phyloP scores from a whole-genome alignment of 2,329 filamentous ascomycete genomes.

The Penicillium olsonii region DNA sequence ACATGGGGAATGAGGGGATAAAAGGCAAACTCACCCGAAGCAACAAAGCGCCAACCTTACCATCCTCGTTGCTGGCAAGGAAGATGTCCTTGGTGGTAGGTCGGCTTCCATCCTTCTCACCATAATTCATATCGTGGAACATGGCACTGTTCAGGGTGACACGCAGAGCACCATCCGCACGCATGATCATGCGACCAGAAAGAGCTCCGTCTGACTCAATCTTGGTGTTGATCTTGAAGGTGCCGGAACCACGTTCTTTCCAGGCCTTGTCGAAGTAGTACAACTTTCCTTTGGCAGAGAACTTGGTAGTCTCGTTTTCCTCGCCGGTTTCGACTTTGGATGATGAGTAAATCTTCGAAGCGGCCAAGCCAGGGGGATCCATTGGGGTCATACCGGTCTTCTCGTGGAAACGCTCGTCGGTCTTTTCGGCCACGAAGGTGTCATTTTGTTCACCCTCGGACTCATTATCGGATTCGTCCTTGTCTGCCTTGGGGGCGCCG shows the following conservation, averaged over 20 bases:
- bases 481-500: slow-evolving; percentile 65
- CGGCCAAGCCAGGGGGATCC: background rate
- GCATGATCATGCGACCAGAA: slow-evolving; percentile 77
- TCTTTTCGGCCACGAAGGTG: slow-evolving; percentile 49
- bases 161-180: slow-evolving; percentile 83
- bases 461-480: slow-evolving; percentile 49
- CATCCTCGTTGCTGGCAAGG: slow-evolving; percentile 61
- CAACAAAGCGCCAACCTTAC: slow-evolving; percentile 54
- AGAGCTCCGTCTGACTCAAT: slow-evolving; percentile 59
- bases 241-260: slow-evolving; percentile 86
- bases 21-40: slow-evolving; percentile 59
- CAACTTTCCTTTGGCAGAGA: slow-evolving; percentile 78
- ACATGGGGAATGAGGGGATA: background rate
- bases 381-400: slow-evolving; percentile 65
- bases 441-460: slow-evolving; percentile 51
- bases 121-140: slow-evolving; percentile 75
- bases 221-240: slow-evolving; percentile 76
- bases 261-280: slow-evolving; percentile 78
- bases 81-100: slow-evolving; percentile 65
- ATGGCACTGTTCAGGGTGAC: slow-evolving; percentile 85
- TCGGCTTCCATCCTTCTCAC: slow-evolving; percentile 62
- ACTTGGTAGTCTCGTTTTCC: slow-evolving; percentile 73
- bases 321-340: slow-evolving; percentile 79
- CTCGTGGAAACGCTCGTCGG: slow-evolving; percentile 51
- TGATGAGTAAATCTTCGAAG: slow-evolving; percentile 28